Evolutionary conservation across 371 early-diverging fungal genomes (phyloP).

Genomic region (Cladochytrium tenue): DNA sequence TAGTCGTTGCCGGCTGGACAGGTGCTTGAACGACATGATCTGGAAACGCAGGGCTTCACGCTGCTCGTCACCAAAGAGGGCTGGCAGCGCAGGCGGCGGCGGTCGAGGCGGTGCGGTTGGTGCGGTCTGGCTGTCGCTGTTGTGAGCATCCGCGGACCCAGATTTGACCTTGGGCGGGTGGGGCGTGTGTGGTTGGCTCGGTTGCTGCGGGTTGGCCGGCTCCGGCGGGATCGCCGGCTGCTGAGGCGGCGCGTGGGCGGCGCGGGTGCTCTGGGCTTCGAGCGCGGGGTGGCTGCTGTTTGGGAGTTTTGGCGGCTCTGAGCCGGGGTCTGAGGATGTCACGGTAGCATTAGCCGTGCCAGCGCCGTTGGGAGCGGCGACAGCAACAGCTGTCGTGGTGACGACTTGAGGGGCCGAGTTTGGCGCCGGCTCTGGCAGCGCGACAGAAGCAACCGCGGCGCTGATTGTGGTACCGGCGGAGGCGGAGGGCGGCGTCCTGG

Average conservation of each 20-base stretch:
- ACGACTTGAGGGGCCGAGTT: no score
- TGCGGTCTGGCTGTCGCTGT: not conserved
- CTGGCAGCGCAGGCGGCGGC: not conserved
- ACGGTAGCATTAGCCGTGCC: no score
- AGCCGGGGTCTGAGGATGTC: no score
- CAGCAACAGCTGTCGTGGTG: no score
- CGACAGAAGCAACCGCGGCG: no score
- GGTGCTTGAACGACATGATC: slow-evolving; percentile 70
- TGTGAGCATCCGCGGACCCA: not conserved
- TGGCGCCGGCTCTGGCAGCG: no score
- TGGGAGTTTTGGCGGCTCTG: no score
- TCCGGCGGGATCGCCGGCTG: not conserved
- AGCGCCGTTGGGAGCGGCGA: no score
- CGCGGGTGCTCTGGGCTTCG: not conserved
- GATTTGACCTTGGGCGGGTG: not conserved
- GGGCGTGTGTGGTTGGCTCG: not conserved
- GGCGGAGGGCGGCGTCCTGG: no score
- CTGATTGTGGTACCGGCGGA: no score
- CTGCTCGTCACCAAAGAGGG: not conserved
- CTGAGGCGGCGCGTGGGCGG: not conserved
- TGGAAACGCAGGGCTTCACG: slow-evolving; percentile 59
- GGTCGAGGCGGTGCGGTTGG: not conserved
- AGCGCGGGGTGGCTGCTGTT: no score
- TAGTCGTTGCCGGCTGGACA: slow-evolving; percentile 70
- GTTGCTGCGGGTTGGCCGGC: not conserved